Evolutionary conservation across 805 yeast species (phyloP), one percentile per base, ranked within the genome.

Genomic region (Starmera amethionina): DNA sequence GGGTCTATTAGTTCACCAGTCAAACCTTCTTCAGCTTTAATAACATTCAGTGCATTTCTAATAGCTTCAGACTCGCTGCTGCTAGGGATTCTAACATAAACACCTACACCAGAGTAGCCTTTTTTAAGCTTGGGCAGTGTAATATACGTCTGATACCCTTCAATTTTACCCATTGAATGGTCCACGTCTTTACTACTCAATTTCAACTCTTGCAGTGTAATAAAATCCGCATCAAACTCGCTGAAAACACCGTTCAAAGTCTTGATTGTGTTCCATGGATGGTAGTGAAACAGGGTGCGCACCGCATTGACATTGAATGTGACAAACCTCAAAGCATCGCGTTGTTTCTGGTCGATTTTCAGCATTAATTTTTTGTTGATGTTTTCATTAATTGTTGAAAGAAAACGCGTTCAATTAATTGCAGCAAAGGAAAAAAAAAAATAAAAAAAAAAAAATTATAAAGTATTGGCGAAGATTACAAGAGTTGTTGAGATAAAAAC

Each of bases 21-120:
- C 8, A 93, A 65, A 0, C 98, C 98, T 58, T 90, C 96, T 55
- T 93, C 97, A 0, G 89, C 96, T 46, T 73, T 76, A 3, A 72
- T 38, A 1, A 87, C 86, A 3, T 68, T 61, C 22, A 88, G 54
- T 3, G 68, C 55, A 15, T 56, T 53, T 39, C 50, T 55, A 3
- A 63, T 40, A 18, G 46, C 35, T 1, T 58, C 54, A 0, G 72
- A 58, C 22, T 80, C 83, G 10, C 57, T 59, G 0, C 59, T 61
- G 1, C 53, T 49, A 1, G 81, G 76, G 3, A 65, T 59, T 36
- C 88, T 63, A 2, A 85, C 70, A 60, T 85, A 90, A 3, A 90
- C 73, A 0, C 89, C 95, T 1, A 90, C 97, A 0, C 98, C 98
- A 41, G 90, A 75, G 56, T 93, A 93, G 0, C 97, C 97, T 52